These are phyloP conservation scores for Ophiocordyceps unilateralis DNA, from an alignment of 2,329 filamentous ascomycete genomes.

Conservation along the genomic window DNA sequence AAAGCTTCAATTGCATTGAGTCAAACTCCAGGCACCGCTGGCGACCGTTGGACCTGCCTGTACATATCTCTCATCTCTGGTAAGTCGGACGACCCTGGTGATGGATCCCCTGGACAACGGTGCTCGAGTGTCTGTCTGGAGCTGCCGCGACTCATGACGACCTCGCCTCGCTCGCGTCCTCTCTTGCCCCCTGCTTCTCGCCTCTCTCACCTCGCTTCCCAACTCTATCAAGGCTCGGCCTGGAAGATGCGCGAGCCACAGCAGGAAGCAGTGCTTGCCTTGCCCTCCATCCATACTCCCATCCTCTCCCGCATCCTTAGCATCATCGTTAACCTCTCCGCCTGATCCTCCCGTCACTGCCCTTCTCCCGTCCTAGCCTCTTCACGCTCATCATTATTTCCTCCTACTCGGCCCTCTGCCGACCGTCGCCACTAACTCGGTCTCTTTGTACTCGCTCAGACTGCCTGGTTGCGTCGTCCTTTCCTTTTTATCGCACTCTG, in stretches of 20 bases:
- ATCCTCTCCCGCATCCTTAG: background rate
- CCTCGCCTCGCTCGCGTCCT: background rate
- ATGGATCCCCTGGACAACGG: no score
- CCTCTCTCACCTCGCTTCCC: background rate
- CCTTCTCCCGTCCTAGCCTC: background rate
- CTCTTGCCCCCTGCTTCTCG: background rate
- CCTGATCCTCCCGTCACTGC: background rate
- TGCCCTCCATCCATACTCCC: background rate
- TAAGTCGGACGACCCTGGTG: background rate
- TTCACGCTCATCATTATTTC: background rate
- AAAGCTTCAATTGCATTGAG: background rate
- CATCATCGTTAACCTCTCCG: background rate
- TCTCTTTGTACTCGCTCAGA: slow-evolving; percentile 9
- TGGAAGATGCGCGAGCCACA: background rate
- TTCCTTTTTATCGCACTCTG: slow-evolving; percentile 9
- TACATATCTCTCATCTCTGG: background rate
- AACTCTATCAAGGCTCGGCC: background rate
- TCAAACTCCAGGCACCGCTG: background rate
- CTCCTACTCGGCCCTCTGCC: slow-evolving; percentile 1
- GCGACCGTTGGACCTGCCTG: background rate
- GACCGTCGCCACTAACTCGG: slow-evolving; percentile 2
- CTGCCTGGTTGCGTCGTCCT: slow-evolving; percentile 17
- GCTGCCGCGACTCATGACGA: background rate
- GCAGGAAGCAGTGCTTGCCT: background rate
- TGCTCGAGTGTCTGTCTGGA: no score